Percentiles rank a stretch among this genome's conserved stretches.
Conservation (phyloP, 768 basidiomycete species). For the Cystofilobasidium macerans region DNA sequence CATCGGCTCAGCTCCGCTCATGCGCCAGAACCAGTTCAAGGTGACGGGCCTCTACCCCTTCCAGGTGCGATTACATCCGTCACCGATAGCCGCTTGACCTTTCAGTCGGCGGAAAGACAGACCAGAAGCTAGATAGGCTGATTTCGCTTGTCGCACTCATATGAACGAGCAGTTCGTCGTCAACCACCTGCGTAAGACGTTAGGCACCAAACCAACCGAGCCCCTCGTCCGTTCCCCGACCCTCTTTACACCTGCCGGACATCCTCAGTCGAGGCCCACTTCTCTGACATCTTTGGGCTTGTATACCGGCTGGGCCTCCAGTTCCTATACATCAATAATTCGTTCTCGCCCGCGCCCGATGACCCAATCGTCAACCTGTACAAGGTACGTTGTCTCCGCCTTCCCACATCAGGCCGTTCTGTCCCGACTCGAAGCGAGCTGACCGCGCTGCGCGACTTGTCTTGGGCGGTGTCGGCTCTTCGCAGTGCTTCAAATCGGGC, state of each 20-base stretch:
- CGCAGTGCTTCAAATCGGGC: constrained; percentile 72
- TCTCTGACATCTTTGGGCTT: neutral
- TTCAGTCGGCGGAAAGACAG: neutral
- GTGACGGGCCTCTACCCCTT: constrained; percentile 89
- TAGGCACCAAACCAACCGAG: constrained; percentile 21
- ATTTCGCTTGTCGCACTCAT: neutral
- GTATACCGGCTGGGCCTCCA: constrained; percentile 11
- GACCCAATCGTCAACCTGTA: constrained; percentile 67
- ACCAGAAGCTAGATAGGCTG: neutral
- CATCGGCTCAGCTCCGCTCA: constrained; percentile 92
- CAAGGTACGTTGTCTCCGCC: constrained; percentile 45
- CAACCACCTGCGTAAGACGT: constrained; percentile 3
- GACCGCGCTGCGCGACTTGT: neutral
- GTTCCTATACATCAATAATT: constrained; percentile 54
- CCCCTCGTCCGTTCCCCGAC: constrained; percentile 13
- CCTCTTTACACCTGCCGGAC: neutral
- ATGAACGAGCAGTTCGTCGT: neutral
- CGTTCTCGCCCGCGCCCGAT: constrained; percentile 72
- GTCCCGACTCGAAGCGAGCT: neutral
- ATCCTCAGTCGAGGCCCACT: neutral
- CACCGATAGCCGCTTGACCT: too few species aligned
- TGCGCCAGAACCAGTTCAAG: constrained; percentile 98
- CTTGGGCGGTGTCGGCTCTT: neutral
- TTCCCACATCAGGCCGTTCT: neutral
- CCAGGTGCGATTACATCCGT: constrained; percentile 49